These are phyloP conservation scores for Aureobasidium sp. DNA, from an alignment of 2,329 filamentous ascomycete species.

Conservation along the genomic window DNA sequence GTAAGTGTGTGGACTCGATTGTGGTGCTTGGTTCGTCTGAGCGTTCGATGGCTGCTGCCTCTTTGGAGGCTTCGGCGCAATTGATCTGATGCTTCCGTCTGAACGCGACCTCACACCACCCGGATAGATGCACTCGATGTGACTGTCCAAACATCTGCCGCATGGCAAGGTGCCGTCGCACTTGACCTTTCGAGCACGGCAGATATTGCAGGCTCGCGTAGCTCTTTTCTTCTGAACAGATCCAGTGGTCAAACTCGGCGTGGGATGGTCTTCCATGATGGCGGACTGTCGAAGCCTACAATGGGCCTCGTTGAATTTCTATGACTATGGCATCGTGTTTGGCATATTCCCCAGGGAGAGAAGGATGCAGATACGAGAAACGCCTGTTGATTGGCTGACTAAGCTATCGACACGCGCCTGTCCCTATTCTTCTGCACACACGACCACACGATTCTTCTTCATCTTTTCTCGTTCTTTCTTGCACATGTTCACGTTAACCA, in stretches of 20 bases:
- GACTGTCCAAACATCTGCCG: neutral
- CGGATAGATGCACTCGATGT: neutral
- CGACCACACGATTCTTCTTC: neutral
- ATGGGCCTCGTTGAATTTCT: neutral
- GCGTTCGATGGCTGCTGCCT: neutral
- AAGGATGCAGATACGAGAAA: neutral
- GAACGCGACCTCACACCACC: neutral
- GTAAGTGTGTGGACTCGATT: neutral
- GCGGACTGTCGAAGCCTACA: neutral
- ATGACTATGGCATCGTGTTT: neutral
- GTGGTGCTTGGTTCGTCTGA: neutral
- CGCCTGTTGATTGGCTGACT: neutral
- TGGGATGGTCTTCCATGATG: neutral
- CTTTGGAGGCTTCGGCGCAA: neutral
- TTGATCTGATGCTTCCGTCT: neutral
- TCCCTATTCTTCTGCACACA: neutral
- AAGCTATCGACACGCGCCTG: neutral
- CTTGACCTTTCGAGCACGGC: slow-evolving; percentile 10
- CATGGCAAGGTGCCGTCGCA: slow-evolving; percentile 6
- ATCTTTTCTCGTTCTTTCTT: neutral
- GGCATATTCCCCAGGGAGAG: neutral
- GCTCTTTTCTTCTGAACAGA: neutral
- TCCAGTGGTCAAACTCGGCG: neutral
- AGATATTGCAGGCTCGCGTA: slow-evolving; percentile 3
- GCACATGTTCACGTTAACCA: neutral